These are phyloP conservation scores for Pulveroboletus sp. DNA, from an alignment of 768 basidiomycete genomes.

Conservation along the genomic window DNA sequence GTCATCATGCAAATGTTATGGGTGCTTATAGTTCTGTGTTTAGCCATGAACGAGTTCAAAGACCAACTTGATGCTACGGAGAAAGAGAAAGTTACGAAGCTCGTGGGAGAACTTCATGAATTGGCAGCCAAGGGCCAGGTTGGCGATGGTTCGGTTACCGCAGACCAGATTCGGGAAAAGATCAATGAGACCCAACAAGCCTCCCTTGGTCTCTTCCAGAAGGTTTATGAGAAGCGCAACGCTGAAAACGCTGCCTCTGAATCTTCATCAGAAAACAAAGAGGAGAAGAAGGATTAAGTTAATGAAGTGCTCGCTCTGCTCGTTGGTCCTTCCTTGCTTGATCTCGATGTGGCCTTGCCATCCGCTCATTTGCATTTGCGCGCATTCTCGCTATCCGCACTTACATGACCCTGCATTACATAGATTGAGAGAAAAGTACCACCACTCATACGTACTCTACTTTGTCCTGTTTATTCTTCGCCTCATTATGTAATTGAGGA, in stretches of 20 bases:
- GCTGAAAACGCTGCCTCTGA: constrained; percentile 57
- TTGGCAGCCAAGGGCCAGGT: constrained; percentile 85
- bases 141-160: constrained; percentile 73
- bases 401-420: constrained; percentile 16
- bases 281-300: constrained; percentile 83
- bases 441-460: constrained; percentile 24
- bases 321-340: constrained; percentile 3
- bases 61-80: constrained; percentile 90
- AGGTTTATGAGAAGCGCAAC: constrained; percentile 90
- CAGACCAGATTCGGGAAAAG: constrained; percentile 88
- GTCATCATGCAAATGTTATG: not conserved
- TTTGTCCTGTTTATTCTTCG: constrained; percentile 11
- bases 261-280: constrained; percentile 40
- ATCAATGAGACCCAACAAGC: constrained; percentile 92
- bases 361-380: constrained; percentile 24
- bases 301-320: not conserved
- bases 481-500: constrained; percentile 9
- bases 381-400: constrained; percentile 1
- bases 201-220: constrained; percentile 95
- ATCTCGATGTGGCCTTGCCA: constrained; percentile 15
- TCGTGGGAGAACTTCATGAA: constrained; percentile 83
- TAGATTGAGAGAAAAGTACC: constrained; percentile 28
- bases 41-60: constrained; percentile 96
- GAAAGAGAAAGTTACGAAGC: constrained; percentile 89
- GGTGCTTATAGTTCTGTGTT: constrained; percentile 3